Base-by-base conservation (phyloP, 768 basidiomycete species). In the Termitomyces sp. region DNA sequence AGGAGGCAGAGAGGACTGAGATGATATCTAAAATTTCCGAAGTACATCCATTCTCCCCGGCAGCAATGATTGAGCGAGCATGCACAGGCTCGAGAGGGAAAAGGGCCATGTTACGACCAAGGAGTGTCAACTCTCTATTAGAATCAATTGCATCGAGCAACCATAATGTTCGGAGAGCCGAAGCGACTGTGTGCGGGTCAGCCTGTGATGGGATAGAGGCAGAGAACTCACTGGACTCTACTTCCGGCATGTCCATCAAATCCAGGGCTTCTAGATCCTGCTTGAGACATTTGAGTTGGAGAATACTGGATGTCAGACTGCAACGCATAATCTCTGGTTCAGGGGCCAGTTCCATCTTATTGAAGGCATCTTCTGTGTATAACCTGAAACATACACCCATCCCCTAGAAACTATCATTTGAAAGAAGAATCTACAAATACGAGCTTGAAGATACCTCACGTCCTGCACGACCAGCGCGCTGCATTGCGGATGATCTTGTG, bases 401-500 rank as follows among this genome's bases (percentile, higher is more conserved):
- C 4, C 91, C 87, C 89, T 93, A 59, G 22, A 57, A 15, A 54
- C 41, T 8, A 44, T 62, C 20, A 56, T 45, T 53, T 45, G 34
- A 51, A 36, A 50, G 46, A 50, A 27, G 12, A 46, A 3, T 24
- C 11, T 7, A 12, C 37, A 51, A 18, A 13, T 30, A 8, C 22
- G 67, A 20, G 12, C 12, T 20, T 8, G 2, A 20, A 54, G 74
- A 46, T 66, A 90, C 91, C 73, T 98, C 94, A 58, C 97, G 93
- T 61, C 97, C 97, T 0, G 96, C 97, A 58, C 97, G 92, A 70
- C 97, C 97, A 3, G 94, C 83, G n/a, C 97, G 81, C 71, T 99
- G 91, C 81, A 86, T 85, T 7, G 97, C 95, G 15, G 91, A 93
- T 2, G 93, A 93, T 71, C 92, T 87, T 27, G 91, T 91, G 61